Percentiles rank a stretch among this genome's conserved stretches.
Evolutionary conservation across 208 protist species (phyloP).

Genomic region (Wallacemonas sp.): DNA sequence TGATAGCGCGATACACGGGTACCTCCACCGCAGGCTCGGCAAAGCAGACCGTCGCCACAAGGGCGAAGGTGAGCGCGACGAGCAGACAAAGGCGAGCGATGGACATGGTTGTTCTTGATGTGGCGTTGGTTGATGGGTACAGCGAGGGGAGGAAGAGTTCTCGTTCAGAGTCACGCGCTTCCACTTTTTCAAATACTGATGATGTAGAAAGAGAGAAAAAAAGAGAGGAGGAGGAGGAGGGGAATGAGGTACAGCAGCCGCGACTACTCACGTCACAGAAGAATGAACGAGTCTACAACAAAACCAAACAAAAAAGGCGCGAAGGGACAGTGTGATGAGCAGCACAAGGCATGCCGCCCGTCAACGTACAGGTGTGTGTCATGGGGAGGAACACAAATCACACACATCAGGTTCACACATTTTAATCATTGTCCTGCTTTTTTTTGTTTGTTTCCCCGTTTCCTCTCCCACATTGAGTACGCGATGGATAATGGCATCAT

Average conservation of each 20-base stretch:
- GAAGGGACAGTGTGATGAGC: too few species aligned
- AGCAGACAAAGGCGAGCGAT: background rate
- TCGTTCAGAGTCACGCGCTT: too few species aligned
- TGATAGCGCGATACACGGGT: slow-evolving; percentile 47
- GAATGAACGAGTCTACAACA: too few species aligned
- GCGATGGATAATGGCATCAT: too few species aligned
- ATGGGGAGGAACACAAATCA: too few species aligned
- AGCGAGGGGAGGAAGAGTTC: background rate
- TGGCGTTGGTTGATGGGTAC: background rate
- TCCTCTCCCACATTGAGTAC: too few species aligned
- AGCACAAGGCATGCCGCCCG: too few species aligned
- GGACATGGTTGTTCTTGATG: background rate
- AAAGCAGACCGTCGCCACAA: slow-evolving; percentile 5
- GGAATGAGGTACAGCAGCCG: background rate
- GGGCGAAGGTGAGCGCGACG: background rate
- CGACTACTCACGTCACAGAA: background rate
- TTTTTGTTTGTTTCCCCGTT: too few species aligned
- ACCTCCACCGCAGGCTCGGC: slow-evolving; percentile 30
- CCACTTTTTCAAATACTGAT: background rate
- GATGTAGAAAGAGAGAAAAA: background rate
- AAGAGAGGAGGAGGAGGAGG: background rate
- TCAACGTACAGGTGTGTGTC: too few species aligned
- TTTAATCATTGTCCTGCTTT: too few species aligned
- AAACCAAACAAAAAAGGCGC: too few species aligned
- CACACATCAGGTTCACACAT: too few species aligned